A percentile compares a stretch with the other conserved stretches of the same genome.
phyloP scores from a whole-genome alignment of 2,329 filamentous ascomycete species.

The Geoglossum cookeanum region DNA sequence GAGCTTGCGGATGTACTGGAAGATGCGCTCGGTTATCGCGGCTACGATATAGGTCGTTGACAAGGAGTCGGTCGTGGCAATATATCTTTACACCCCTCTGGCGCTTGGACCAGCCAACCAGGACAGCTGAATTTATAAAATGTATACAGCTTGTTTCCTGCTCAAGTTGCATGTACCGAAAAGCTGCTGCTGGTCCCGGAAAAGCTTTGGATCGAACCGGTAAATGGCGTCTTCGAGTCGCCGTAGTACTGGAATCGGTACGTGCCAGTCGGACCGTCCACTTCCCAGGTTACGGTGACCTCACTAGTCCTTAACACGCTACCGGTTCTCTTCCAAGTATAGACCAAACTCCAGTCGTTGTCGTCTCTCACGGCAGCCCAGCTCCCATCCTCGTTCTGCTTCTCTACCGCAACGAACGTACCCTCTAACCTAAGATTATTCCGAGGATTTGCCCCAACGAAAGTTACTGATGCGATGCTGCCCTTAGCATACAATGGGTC shows the following conservation, averaged over 20 bases:
- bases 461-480: conserved; percentile 43
- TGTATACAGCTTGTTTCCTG: background rate
- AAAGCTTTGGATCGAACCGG: conserved; percentile 45
- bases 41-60: no score
- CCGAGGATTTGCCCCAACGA: conserved; percentile 75
- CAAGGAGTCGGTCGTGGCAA: no score
- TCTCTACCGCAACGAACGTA: conserved; percentile 63
- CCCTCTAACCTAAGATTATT: conserved; percentile 66
- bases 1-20: no score
- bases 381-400: conserved; percentile 23
- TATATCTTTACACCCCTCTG: no score
- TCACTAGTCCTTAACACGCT: conserved; percentile 54
- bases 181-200: conserved; percentile 36
- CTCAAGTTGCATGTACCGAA: background rate
- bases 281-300: conserved; percentile 66
- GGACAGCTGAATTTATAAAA: no score
- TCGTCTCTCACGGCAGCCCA: conserved; percentile 59
- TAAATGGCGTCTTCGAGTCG: conserved; percentile 49
- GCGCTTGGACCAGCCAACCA: no score
- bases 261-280: conserved; percentile 40
- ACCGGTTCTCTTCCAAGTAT: conserved; percentile 57
- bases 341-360: conserved; percentile 67
- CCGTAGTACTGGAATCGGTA: conserved; percentile 76
- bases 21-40: no score
- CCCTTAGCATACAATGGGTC: conserved; percentile 38